Evolutionary conservation across 2,329 filamentous ascomycete species (phyloP), one percentile per base, ranked within the genome.

Genomic region (Beauveria brongniartii): DNA sequence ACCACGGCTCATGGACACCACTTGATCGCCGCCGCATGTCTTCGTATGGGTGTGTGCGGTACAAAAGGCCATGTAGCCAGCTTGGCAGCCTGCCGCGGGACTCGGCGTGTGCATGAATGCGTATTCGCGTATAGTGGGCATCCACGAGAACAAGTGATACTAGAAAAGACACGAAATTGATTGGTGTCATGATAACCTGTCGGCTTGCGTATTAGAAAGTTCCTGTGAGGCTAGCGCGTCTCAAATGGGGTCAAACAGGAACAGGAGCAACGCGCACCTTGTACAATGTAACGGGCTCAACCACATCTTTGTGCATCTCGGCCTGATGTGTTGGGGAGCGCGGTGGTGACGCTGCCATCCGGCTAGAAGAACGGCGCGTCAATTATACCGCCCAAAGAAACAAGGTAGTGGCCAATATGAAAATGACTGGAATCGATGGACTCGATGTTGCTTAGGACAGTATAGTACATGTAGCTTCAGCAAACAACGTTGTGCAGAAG

Each of bases 61-160:
- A 80, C 12, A 80, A 51, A 51, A 78, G 43, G 10, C 68, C 67
- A 61, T 78, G 74, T 53, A 80, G 67, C 78, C 76, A 80, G 12
- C 58, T 57, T 5, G 74, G 75, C 53, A 77, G 63, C 26, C 71
- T 65, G 57, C 67, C 65, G 44, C 63, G 59, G 57, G 64, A 68
- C 55, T 70, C 65, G 66, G 67, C 70, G 62, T 73, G 73, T 55
- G 67, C 70, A 62, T 73, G 73, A 57, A 74, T 74, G 72, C 85
- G 77, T 71, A 78, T 69, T 67, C 77, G 68, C 67, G 83, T 73
- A 79, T 84, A 76, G 62, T 78, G 78, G 55, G 80, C 74, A 73
- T 89, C 86, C 48, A 89, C 79, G 56, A 88, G 71, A 69, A 80
- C 78, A 51, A 90, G 80, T 2, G 86, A 89, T 64, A 89, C 51